A percentile compares a stretch with the other conserved stretches of the same genome.
Evolutionary conservation across 768 basidiomycete species (phyloP).

Genomic region (Amanita pallidorosea): DNA sequence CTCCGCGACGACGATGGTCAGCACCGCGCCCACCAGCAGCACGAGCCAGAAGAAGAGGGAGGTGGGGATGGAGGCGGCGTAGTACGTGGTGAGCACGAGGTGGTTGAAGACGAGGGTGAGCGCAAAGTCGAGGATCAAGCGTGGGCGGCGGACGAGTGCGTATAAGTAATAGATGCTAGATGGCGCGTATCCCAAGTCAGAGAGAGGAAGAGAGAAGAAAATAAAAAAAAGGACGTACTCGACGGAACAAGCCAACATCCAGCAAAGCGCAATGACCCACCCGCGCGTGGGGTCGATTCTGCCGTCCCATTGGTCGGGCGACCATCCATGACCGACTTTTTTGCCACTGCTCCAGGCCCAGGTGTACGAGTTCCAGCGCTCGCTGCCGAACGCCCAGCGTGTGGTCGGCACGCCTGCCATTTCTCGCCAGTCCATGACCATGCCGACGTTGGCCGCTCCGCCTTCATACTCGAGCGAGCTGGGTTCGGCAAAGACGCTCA

Average conservation of each 20-base stretch:
- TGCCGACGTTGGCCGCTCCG: conserved; percentile 71
- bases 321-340: conserved; percentile 52
- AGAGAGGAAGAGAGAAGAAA: no score
- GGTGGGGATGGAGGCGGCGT: conserved; percentile 71
- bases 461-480: conserved; percentile 63
- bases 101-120: conserved; percentile 89
- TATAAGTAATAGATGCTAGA: conserved; percentile 71
- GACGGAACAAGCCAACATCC: conserved; percentile 71
- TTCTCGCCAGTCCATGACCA: conserved; percentile 98
- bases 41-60: conserved; percentile 91
- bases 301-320: conserved; percentile 50
- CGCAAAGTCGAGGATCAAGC: conserved; percentile 90
- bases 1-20: conserved; percentile 76
- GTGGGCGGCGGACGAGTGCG: conserved; percentile 79
- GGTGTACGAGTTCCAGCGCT: conserved; percentile 53
- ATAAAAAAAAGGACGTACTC: conserved; percentile 54
- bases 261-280: conserved; percentile 85
- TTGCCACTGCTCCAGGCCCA: conserved; percentile 78
- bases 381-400: conserved; percentile 49
- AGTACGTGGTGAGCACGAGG: conserved; percentile 89
- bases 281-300: conserved; percentile 71
- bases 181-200: background rate
- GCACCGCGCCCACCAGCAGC: conserved; percentile 55
- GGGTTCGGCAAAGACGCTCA: conserved; percentile 67
- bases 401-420: conserved; percentile 82